These are phyloP conservation scores for Phaffia tasmanica DNA, from an alignment of 768 basidiomycete genomes.

Conservation along the genomic window DNA sequence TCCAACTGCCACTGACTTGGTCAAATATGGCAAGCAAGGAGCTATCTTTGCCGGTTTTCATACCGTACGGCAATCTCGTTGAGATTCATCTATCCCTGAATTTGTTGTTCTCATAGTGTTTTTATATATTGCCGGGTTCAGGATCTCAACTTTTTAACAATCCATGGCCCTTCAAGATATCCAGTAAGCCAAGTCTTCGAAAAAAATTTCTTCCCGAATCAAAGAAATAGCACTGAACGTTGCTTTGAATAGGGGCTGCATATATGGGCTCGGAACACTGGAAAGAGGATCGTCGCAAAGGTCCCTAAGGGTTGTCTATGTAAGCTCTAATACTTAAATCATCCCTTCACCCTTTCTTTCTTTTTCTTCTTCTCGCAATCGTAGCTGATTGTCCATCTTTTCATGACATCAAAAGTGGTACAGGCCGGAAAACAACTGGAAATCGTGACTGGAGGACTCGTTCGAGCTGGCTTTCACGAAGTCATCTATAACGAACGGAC, in stretches of 20 bases:
- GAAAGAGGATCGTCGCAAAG: constrained; percentile 74
- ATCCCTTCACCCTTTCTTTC: too few species aligned
- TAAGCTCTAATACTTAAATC: background rate
- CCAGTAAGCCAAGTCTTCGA: too few species aligned
- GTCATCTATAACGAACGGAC: constrained; percentile 81
- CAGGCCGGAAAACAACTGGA: constrained; percentile 95
- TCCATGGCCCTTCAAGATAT: constrained; percentile 31
- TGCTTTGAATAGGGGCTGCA: constrained; percentile 43
- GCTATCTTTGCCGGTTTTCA: constrained; percentile 92
- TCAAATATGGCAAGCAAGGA: constrained; percentile 57
- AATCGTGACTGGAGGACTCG: constrained; percentile 56
- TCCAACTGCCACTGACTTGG: constrained; percentile 83
- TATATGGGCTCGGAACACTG: constrained; percentile 90
- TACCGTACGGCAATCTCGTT: constrained; percentile 36
- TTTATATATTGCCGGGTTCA: background rate
- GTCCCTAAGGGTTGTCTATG: constrained; percentile 66
- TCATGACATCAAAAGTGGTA: constrained; percentile 44
- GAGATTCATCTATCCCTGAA: background rate
- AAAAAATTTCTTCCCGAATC: too few species aligned
- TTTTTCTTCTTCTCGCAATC: too few species aligned
- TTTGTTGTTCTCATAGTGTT: background rate
- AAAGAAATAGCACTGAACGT: background rate
- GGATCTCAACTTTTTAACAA: constrained; percentile 72
- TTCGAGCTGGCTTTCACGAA: constrained; percentile 86
- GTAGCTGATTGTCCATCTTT: too few species aligned